Base-by-base conservation (phyloP, 2,329 filamentous ascomycete species). In the Aspergillus jensenii region DNA sequence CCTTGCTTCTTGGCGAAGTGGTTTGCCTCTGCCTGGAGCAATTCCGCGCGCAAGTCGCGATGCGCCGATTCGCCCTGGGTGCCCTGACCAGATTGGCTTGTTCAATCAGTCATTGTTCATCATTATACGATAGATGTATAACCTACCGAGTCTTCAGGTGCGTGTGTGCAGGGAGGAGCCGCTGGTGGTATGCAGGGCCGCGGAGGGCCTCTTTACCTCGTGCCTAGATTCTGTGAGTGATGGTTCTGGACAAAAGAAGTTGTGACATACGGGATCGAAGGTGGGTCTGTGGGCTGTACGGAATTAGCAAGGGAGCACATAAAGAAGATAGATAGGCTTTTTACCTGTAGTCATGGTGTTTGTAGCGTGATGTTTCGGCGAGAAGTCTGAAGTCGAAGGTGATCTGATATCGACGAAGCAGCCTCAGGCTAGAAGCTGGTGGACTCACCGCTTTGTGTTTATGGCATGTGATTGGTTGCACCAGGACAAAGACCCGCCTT, bases 131-230 rank as follows among this genome's bases (percentile, higher is more conserved):
- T 3, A 6, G 2, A 31, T 3, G 15, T 6, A 14, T 15, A 11
- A 57, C 80, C 47, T 84, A 87, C 81, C 91, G 86, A 72, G 88
- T 90, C 79, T 99, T 99, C 71, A 99, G 87, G 63, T 91, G 88
- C 12, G 91, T 98, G 76, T 99, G 90, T 33, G 95, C 95, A 35
- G 95, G 93, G 14, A 97, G 87, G 15, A 98, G 89, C 68, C 95
- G 90, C 77, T 98, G 93, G 74, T 99, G 95, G 80, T 97, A 98
- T 67, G 92, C 93, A 50, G 91, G 90, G 48, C 95, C 95, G 69
- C 92, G 89, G 59, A 92, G 89, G 69, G 93, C 91, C 78, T 99
- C 95, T 82, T 97, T 97, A 74, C 95, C 95, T 73, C 89, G 87
- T 43, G 93, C 93, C 90, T 92, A 63, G 56, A 50, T 52, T 69